phyloP scores from a whole-genome alignment of 2,329 filamentous ascomycete genomes.

The Rhynchosporium secalis region DNA sequence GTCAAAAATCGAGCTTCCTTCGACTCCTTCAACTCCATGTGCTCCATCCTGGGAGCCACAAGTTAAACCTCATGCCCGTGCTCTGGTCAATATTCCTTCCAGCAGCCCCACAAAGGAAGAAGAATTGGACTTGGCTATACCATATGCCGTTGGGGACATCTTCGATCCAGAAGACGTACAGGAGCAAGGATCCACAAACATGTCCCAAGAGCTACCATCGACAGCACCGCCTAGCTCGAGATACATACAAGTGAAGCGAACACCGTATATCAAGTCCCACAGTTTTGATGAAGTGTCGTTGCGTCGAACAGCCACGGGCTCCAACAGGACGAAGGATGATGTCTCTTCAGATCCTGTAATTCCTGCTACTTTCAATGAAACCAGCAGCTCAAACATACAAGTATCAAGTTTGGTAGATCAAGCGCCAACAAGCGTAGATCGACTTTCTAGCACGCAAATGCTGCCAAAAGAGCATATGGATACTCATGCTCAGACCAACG shows the following conservation, averaged over 20 bases:
- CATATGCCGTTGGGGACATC: constrained; percentile 32
- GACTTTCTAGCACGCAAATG: neutral
- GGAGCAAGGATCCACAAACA: neutral
- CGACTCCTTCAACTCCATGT: neutral
- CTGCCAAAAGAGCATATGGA: neutral
- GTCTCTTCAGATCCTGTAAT: constrained; percentile 27
- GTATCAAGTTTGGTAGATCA: neutral
- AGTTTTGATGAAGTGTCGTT: neutral
- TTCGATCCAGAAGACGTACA: constrained; percentile 19
- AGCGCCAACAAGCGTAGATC: neutral
- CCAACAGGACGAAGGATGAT: constrained; percentile 2
- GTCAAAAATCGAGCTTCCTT: no score
- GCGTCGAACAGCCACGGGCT: neutral
- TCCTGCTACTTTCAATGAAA: constrained; percentile 27
- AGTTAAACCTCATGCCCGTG: neutral
- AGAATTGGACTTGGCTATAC: constrained; percentile 32
- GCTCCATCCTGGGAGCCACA: neutral
- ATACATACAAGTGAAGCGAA: constrained; percentile 35
- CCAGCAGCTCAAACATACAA: constrained; percentile 1
- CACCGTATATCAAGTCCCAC: constrained; percentile 23
- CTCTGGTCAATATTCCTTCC: constrained; percentile 1
- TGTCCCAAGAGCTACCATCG: constrained; percentile 26
- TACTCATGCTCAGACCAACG: neutral
- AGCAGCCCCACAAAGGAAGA: constrained; percentile 28
- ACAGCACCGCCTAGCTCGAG: constrained; percentile 17